A percentile compares a stretch with the other conserved stretches of the same genome.
phyloP scores from a whole-genome alignment of 345 rosid genomes.

The Gossypium bickii region DNA sequence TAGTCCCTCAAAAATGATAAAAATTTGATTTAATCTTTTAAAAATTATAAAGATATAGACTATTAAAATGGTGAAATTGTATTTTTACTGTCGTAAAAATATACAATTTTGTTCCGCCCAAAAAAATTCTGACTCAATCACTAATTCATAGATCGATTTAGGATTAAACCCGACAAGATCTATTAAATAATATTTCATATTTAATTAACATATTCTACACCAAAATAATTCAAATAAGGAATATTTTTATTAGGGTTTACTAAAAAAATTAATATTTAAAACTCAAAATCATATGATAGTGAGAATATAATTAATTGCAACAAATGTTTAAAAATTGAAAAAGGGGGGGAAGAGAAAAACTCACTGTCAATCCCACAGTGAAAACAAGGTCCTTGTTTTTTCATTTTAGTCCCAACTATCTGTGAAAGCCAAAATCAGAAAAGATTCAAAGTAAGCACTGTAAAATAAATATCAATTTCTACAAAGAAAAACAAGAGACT shows the following conservation, averaged over 20 bases:
- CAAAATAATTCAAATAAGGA: neutral
- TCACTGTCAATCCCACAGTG: conserved; percentile 25
- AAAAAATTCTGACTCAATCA: no score
- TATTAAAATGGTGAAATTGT: no score
- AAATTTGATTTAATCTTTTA: no score
- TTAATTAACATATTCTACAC: neutral
- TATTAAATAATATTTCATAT: neutral
- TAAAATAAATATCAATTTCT: no score
- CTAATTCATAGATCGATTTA: no score
- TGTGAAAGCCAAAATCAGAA: neutral
- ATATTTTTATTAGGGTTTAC: neutral
- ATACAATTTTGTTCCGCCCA: accelerated
- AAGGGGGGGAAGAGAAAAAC: neutral
- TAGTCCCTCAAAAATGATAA: no score
- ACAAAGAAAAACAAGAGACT: neutral
- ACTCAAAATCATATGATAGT: neutral
- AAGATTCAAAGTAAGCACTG: neutral
- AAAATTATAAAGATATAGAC: no score
- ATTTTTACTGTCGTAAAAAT: no score
- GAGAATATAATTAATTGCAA: neutral
- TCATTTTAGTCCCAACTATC: conserved; percentile 9
- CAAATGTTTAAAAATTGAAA: neutral
- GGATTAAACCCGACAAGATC: neutral
- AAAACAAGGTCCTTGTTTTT: conserved; percentile 23
- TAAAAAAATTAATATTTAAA: neutral